phyloP scores from a whole-genome alignment of 129 eudicot genomes.

The Logfia minima region DNA sequence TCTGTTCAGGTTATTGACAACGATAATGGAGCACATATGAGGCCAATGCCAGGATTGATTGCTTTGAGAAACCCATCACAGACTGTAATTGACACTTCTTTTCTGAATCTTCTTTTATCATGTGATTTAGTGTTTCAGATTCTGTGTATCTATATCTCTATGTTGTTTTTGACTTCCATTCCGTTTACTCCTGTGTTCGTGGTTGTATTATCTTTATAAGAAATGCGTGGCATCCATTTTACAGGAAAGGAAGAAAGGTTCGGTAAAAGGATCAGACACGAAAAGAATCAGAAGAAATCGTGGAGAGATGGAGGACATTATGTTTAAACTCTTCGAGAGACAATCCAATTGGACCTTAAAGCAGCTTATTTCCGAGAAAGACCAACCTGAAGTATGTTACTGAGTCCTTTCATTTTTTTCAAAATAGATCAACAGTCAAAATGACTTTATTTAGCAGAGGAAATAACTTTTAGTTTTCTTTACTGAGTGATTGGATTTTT shows the following conservation, averaged over 20 bases:
- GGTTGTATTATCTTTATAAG: neutral
- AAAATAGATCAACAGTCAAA: constrained; percentile 5
- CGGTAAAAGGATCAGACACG: constrained; percentile 66
- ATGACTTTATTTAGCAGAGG: neutral
- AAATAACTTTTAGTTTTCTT: neutral
- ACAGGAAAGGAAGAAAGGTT: constrained; percentile 65
- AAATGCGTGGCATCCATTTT: constrained; percentile 2
- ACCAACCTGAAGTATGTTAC: constrained; percentile 83
- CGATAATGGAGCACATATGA: constrained; percentile 67
- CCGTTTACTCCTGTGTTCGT: neutral
- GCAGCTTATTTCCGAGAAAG: constrained; percentile 76
- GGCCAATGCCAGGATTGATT: constrained; percentile 75
- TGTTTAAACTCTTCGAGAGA: constrained; percentile 86
- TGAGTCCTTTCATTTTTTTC: neutral
- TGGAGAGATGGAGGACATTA: constrained; percentile 86
- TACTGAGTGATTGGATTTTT: neutral
- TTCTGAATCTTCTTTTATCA: neutral
- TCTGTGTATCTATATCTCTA: neutral
- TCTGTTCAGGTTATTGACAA: constrained; percentile 67
- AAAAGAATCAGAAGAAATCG: constrained; percentile 90
- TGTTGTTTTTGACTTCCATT: neutral
- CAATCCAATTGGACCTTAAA: constrained; percentile 93
- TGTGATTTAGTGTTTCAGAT: neutral
- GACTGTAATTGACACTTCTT: constrained; percentile 31
- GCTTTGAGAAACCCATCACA: constrained; percentile 37